A percentile compares a stretch with the other conserved stretches of the same genome.
These are phyloP conservation scores for Cyclostephanos invisitatus DNA, from an alignment of 108 stramenopile genomes.

Conservation along the genomic window DNA sequence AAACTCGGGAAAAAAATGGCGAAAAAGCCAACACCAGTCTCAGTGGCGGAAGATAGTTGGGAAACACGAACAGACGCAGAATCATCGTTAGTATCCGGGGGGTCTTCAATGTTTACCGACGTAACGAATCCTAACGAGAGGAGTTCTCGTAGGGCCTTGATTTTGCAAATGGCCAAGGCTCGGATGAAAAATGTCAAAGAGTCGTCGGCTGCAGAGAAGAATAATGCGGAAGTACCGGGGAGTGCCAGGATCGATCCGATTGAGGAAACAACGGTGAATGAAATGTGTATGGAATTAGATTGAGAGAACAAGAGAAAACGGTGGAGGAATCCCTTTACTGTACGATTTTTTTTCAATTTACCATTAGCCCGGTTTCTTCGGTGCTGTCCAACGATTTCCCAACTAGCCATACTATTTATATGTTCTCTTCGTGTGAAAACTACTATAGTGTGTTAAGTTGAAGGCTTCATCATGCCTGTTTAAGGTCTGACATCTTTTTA, in stretches of 20 bases:
- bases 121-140: slow-evolving; percentile 50
- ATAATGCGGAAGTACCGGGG: slow-evolving; percentile 6
- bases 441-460: not conserved
- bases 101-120: slow-evolving; percentile 62
- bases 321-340: too few species aligned
- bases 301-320: not conserved
- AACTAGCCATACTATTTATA: too few species aligned
- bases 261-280: slow-evolving; percentile 17
- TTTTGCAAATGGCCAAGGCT: slow-evolving; percentile 90
- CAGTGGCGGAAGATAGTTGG: slow-evolving; percentile 24
- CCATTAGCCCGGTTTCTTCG: too few species aligned
- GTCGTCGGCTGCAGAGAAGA: slow-evolving; percentile 21
- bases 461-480: not conserved
- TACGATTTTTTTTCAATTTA: not conserved
- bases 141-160: slow-evolving; percentile 73
- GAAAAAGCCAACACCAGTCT: not conserved
- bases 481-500: too few species aligned
- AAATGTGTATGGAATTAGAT: slow-evolving; percentile 47
- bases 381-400: too few species aligned
- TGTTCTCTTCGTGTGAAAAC: not conserved
- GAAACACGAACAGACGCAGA: slow-evolving; percentile 48
- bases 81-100: slow-evolving; percentile 64
- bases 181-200: slow-evolving; percentile 70
- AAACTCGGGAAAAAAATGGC: slow-evolving; percentile 5
- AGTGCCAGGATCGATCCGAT: not conserved